Evolutionary conservation across 169 alveolate species (phyloP).

Genomic region (Plasmodium gonderi): DNA sequence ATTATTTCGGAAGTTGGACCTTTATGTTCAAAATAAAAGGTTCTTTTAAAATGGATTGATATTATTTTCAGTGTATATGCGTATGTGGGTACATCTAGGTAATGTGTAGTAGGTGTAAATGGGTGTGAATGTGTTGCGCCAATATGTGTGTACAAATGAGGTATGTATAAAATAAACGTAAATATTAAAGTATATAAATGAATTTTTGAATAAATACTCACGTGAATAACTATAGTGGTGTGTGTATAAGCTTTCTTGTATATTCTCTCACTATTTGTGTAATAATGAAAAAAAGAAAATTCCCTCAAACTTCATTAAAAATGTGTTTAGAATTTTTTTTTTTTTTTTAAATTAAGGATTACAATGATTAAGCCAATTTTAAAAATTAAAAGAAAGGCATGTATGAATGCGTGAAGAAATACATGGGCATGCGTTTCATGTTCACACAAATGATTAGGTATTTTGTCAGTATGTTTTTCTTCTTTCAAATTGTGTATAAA

Average conservation of each 20-base stretch:
- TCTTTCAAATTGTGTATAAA: not conserved
- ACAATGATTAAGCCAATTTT: not conserved
- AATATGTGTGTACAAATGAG: not conserved
- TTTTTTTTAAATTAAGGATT: not conserved
- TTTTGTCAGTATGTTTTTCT: not conserved
- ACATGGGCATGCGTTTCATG: not conserved
- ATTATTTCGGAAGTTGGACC: not conserved
- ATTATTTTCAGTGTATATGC: not conserved
- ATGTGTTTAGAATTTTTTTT: not conserved
- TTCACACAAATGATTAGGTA: not conserved
- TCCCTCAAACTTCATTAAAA: not conserved
- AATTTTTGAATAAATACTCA: not conserved
- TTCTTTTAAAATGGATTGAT: not conserved
- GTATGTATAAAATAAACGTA: not conserved
- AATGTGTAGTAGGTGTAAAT: not conserved
- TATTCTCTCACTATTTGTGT: not conserved
- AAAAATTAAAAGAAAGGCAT: not conserved
- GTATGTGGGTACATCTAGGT: not conserved
- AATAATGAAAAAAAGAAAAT: not conserved
- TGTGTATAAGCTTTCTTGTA: not conserved
- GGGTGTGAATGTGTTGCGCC: not conserved
- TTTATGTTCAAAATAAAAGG: constrained; percentile 7
- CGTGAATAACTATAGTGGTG: not conserved
- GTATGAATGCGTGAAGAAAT: not conserved
- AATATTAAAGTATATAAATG: not conserved